These are phyloP conservation scores for Saururus chinensis DNA, from an alignment of 164 flowering plant species.

Conservation along the genomic window DNA sequence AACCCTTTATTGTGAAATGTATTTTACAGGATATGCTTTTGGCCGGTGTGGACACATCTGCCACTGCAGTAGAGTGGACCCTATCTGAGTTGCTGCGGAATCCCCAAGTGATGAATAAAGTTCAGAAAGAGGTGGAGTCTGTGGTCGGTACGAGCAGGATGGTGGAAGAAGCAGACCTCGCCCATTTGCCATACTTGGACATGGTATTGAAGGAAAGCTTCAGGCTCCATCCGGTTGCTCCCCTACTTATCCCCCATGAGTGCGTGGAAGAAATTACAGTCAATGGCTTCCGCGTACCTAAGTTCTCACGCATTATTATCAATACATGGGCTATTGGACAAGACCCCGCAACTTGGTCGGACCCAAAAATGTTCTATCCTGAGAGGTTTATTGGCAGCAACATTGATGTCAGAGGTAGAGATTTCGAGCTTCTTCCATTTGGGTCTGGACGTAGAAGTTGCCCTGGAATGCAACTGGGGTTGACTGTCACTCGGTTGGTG, in stretches of 20 bases:
- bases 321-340: constrained; percentile 25
- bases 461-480: constrained; percentile 15
- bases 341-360: constrained; percentile 20
- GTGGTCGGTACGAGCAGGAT: constrained; percentile 10
- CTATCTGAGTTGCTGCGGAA: constrained; percentile 12
- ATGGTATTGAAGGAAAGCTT: constrained; percentile 25
- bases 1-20: too few species aligned
- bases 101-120: constrained; percentile 7
- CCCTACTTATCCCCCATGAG: constrained; percentile 24
- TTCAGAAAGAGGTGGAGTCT: constrained; percentile 11
- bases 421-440: constrained; percentile 14
- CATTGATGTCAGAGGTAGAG: constrained; percentile 10
- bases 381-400: constrained; percentile 13
- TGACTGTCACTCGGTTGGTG: constrained; percentile 5
- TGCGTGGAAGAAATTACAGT: constrained; percentile 14
- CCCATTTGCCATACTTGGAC: constrained; percentile 14
- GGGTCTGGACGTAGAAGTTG: constrained; percentile 18
- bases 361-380: constrained; percentile 14
- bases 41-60: constrained; percentile 5
- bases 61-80: constrained; percentile 11
- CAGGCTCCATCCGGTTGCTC: constrained; percentile 26
- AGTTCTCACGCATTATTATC: constrained; percentile 16
- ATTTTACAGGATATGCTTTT: constrained; percentile 5
- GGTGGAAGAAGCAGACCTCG: constrained; percentile 22
- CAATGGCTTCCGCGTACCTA: constrained; percentile 14